A percentile compares a stretch with the other conserved stretches of the same genome.
Evolutionary conservation across 2,329 filamentous ascomycete genomes (phyloP).

Genomic region (Trichoderma atroviride): DNA sequence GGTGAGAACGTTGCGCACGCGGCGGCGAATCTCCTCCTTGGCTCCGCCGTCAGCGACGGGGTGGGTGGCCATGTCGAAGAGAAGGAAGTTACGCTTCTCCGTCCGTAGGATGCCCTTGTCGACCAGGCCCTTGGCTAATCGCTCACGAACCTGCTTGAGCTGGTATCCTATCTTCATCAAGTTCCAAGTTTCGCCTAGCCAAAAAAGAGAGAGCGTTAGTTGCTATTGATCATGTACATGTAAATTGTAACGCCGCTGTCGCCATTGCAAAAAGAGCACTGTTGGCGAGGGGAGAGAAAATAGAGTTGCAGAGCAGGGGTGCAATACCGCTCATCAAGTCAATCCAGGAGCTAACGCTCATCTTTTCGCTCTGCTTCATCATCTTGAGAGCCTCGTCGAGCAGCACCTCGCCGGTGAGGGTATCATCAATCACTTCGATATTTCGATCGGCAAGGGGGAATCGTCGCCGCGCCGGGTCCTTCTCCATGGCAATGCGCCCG

Average conservation of each 20-base stretch:
- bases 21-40: constrained; percentile 94
- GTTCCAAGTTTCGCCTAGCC: constrained; percentile 94
- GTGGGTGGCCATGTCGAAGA: constrained; percentile 99
- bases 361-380: constrained; percentile 99
- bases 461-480: constrained; percentile 86
- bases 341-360: constrained; percentile 99
- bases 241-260: neutral
- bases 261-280: neutral
- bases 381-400: constrained; percentile 98
- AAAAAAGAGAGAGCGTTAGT: constrained; percentile 6
- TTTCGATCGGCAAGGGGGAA: constrained; percentile 91
- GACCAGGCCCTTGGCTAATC: constrained; percentile 93
- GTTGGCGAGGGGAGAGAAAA: neutral
- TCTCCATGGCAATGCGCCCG: constrained; percentile 97
- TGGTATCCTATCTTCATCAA: constrained; percentile 99
- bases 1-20: constrained; percentile 89
- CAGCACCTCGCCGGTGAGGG: constrained; percentile 92
- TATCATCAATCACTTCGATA: constrained; percentile 97
- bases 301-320: neutral
- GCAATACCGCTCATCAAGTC: constrained; percentile 91
- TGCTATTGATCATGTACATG: neutral
- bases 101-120: constrained; percentile 98
- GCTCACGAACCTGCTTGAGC: constrained; percentile 97
- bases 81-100: constrained; percentile 98
- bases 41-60: constrained; percentile 94